A percentile compares a stretch with the other conserved stretches of the same genome.
phyloP scores from a whole-genome alignment of 192 early-diverging fungal species.

The Funneliformis geosporum region DNA sequence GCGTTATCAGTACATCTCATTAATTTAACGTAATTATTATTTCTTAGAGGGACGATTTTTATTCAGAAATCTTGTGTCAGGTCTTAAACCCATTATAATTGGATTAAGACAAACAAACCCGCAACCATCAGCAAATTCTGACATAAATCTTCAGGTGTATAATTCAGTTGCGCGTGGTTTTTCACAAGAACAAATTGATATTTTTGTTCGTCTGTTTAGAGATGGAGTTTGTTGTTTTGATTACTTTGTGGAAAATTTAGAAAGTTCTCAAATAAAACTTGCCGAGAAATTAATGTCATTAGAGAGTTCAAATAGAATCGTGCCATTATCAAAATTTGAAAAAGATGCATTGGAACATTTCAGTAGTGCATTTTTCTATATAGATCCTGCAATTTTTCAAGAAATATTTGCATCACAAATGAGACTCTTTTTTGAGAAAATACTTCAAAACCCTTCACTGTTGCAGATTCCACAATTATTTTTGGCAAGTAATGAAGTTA shows the following conservation, averaged over 20 bases:
- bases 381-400: constrained; percentile 91
- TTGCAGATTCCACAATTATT: constrained; percentile 88
- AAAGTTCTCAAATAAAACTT: constrained; percentile 36
- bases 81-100: constrained; percentile 79
- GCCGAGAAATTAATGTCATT: constrained; percentile 26
- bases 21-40: neutral
- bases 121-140: constrained; percentile 42
- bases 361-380: constrained; percentile 75
- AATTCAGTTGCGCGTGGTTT: constrained; percentile 65
- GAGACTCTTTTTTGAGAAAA: constrained; percentile 80
- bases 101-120: constrained; percentile 75
- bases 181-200: constrained; percentile 68
- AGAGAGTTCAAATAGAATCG: constrained; percentile 46
- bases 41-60: constrained; percentile 79
- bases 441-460: constrained; percentile 73
- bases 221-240: constrained; percentile 84
- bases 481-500: constrained; percentile 67
- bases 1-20: neutral
- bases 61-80: constrained; percentile 88
- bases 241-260: constrained; percentile 72
- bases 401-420: constrained; percentile 94
- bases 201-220: constrained; percentile 71
- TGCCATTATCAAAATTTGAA: constrained; percentile 75
- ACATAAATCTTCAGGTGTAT: constrained; percentile 34
- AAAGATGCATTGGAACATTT: constrained; percentile 93